These are phyloP conservation scores for Macrolepiota dolichaula DNA, from an alignment of 768 basidiomycete species.

Conservation along the genomic window DNA sequence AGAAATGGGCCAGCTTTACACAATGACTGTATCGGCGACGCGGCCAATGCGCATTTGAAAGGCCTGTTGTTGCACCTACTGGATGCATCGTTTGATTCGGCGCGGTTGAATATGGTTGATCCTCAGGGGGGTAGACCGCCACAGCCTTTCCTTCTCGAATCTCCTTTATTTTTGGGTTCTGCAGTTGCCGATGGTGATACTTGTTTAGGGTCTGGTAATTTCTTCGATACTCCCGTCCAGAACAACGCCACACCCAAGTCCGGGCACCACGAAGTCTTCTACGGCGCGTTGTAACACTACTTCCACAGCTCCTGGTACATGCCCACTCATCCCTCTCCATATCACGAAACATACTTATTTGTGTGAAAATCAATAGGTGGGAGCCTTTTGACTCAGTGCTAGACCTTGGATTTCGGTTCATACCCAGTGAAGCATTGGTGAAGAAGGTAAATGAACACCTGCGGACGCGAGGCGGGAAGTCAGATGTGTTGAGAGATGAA, in stretches of 20 bases:
- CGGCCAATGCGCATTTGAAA: constrained; percentile 78
- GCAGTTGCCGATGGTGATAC: not conserved
- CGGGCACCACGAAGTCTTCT: constrained; percentile 91
- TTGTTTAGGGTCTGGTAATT: constrained; percentile 64
- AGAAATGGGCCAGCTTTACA: constrained; percentile 94
- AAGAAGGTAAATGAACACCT: constrained; percentile 24
- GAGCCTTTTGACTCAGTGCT: constrained; percentile 87
- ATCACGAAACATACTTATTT: not conserved
- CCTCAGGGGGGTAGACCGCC: constrained; percentile 89
- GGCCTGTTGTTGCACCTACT: constrained; percentile 76
- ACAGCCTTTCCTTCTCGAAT: constrained; percentile 85
- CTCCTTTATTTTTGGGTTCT: not conserved
- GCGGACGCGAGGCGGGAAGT: constrained; percentile 18
- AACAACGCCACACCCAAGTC: constrained; percentile 78
- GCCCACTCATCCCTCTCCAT: constrained; percentile 13
- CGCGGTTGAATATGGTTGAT: constrained; percentile 90
- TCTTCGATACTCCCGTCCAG: constrained; percentile 72
- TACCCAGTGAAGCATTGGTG: constrained; percentile 56
- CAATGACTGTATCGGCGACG: constrained; percentile 84
- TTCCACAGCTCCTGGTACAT: constrained; percentile 89
- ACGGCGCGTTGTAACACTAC: constrained; percentile 89
- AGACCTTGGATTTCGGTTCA: constrained; percentile 80
- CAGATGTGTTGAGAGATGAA: constrained; percentile 43
- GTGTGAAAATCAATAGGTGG: constrained; percentile 61
- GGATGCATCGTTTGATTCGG: constrained; percentile 90